Evolutionary conservation across 2,329 filamentous ascomycete species (phyloP).

Genomic region (Colletotrichum orbiculare): DNA sequence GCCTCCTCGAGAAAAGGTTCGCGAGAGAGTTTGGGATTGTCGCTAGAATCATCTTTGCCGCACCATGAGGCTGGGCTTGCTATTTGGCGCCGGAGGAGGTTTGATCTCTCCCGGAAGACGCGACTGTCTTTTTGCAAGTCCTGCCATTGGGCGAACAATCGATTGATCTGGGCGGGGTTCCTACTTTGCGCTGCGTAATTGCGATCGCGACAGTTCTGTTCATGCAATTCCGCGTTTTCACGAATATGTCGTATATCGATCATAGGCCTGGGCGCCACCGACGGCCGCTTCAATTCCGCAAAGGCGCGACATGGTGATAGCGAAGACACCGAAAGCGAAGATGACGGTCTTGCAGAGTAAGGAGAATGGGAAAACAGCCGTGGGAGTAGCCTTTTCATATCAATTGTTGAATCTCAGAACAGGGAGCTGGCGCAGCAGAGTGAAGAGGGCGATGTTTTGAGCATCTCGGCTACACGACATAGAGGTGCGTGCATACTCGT

Average conservation of each 20-base stretch:
- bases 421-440: too few relatives aligned
- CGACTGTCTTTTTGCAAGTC: conserved; percentile 70
- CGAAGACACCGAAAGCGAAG: not conserved
- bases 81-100: conserved; percentile 69
- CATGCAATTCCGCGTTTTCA: conserved; percentile 82
- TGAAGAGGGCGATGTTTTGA: too few relatives aligned
- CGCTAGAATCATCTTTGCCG: conserved; percentile 52
- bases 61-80: conserved; percentile 61
- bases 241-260: conserved; percentile 93
- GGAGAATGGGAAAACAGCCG: not conserved
- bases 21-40: conserved; percentile 52
- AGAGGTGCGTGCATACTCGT: too few relatives aligned
- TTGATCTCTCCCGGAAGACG: conserved; percentile 72
- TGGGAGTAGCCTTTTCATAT: too few relatives aligned
- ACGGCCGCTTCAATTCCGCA: conserved; percentile 60
- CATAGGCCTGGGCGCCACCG: conserved; percentile 80
- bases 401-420: too few relatives aligned
- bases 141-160: conserved; percentile 68
- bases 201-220: conserved; percentile 83
- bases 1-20: conserved; percentile 72
- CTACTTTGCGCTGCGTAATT: conserved; percentile 75
- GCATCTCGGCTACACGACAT: too few relatives aligned
- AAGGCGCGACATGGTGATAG: conserved; percentile 25
- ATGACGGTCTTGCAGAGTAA: not conserved
- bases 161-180: conserved; percentile 66